Evolutionary conservation across 2,329 filamentous ascomycete genomes (phyloP), one percentile per base, ranked within the genome.

Genomic region (Chaetothyriales sp.): DNA sequence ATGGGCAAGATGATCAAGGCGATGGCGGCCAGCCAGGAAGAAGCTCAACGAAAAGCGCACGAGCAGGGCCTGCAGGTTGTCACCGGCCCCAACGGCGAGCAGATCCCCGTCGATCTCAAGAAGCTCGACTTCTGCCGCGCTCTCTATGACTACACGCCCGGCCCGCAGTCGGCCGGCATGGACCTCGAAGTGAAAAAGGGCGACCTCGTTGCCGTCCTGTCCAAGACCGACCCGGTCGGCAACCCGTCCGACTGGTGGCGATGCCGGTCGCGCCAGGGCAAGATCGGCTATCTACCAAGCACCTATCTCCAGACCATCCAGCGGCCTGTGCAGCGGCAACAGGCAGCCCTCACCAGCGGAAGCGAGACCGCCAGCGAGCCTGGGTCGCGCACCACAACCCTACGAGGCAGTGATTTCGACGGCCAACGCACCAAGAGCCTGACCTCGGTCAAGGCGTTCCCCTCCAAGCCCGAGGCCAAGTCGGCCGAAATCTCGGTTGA

Each of bases 91-190:
- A 61, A 61, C 12, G 53, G 59, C 5, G 61, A 62, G 36, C 67
- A 66, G 68, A 64, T 62, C 50, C 72, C 79, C 2, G 70, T 95
- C 52, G 92, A 96, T 64, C 88, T 88, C 0, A 80, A 81, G 56
- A 93, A 95, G 69, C 80, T 98, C 58, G 90, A 96, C 65, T 98
- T 96, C 73, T 98, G 90, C 73, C 85, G 89, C 52, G 83, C 93
- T 1, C 70, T 95, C 18, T 96, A 92, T 70, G 92, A 98, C 70
- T 98, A 95, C 71, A 82, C 83, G 0, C 90, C 92, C 2, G 84
- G 90, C 62, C 71, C 78, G 2, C 69, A 75, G 50, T 67, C 69
- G 12, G 74, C 74, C 18, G 86, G 85, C 32, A 80, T 96, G 59
- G 93, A 98, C 63, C 76, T 98, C 12, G 81, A 86, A 36, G 90